phyloP scores from a whole-genome alignment of 2,329 filamentous ascomycete species.

The Cordyceps tenuipes region DNA sequence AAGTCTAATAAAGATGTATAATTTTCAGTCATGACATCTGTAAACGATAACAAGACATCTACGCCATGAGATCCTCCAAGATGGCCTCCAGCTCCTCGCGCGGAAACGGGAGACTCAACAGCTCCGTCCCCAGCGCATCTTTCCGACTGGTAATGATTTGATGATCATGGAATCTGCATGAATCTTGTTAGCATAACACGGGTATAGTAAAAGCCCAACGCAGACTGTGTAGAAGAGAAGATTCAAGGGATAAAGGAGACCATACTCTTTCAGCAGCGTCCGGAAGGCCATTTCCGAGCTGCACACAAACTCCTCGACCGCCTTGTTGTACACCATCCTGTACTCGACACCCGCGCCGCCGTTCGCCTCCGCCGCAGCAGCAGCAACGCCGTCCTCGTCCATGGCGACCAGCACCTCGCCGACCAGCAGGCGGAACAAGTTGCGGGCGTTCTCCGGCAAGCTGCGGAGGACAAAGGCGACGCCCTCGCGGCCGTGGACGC shows the following conservation, averaged over 20 bases:
- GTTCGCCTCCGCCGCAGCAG: slow-evolving; percentile 34
- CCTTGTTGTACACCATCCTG: slow-evolving; percentile 85
- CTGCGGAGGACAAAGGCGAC: slow-evolving; percentile 85
- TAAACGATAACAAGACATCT: background rate
- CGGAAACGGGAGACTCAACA: slow-evolving; percentile 75
- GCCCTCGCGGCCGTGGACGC: slow-evolving; percentile 82
- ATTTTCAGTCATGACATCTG: too few species aligned
- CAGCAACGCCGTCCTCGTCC: slow-evolving; percentile 53
- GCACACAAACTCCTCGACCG: slow-evolving; percentile 93
- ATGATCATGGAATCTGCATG: slow-evolving; percentile 80
- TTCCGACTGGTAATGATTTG: slow-evolving; percentile 90
- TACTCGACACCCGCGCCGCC: slow-evolving; percentile 72
- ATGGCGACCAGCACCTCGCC: slow-evolving; percentile 70
- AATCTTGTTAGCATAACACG: slow-evolving; percentile 20
- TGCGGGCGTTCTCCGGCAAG: slow-evolving; percentile 85
- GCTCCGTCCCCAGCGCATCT: slow-evolving; percentile 75
- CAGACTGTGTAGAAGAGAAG: too few species aligned
- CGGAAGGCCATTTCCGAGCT: slow-evolving; percentile 94
- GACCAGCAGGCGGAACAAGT: slow-evolving; percentile 75
- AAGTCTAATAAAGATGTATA: background rate
- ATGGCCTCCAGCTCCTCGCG: slow-evolving; percentile 85
- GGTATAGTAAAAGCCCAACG: too few species aligned
- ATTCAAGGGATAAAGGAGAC: background rate
- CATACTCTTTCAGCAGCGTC: slow-evolving; percentile 83
- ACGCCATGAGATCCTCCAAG: slow-evolving; percentile 58